Percentiles rank a stretch among this genome's conserved stretches.
Evolutionary conservation across 2,329 filamentous ascomycete genomes (phyloP).

Genomic region (Dendryphion nanum): DNA sequence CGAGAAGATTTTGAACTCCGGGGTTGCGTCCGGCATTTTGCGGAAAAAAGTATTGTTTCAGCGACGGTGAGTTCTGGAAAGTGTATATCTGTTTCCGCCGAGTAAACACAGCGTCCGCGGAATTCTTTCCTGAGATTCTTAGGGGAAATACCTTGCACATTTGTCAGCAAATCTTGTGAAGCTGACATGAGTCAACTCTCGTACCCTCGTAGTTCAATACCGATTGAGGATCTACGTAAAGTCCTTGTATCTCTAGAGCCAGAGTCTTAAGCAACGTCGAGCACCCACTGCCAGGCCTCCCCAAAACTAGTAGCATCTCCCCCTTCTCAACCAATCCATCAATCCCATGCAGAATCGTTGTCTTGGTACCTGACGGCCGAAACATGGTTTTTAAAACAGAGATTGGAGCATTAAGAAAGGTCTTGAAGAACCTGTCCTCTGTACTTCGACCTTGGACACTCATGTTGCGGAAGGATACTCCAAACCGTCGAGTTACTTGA

Average conservation of each 20-base stretch:
- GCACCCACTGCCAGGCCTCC: slow-evolving; percentile 54
- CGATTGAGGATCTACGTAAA: background rate
- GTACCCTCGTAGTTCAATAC: slow-evolving; percentile 1
- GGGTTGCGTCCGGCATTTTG: background rate
- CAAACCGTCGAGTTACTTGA: background rate
- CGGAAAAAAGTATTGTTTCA: slow-evolving; percentile 51
- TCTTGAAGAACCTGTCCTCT: background rate
- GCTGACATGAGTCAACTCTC: slow-evolving; percentile 34
- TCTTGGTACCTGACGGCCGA: slow-evolving; percentile 1
- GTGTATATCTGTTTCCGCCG: slow-evolving; percentile 77
- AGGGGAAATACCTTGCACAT: background rate
- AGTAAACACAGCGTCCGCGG: slow-evolving; percentile 76
- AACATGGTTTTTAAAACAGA: background rate
- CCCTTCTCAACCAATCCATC: slow-evolving; percentile 67
- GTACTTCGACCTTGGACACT: background rate
- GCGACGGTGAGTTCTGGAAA: slow-evolving; percentile 78
- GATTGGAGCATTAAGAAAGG: background rate
- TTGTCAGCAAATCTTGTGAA: slow-evolving; percentile 11
- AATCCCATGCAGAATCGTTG: slow-evolving; percentile 45
- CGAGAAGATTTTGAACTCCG: background rate
- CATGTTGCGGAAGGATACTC: background rate
- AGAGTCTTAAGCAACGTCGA: slow-evolving; percentile 43
- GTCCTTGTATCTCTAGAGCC: background rate
- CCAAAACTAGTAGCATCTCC: slow-evolving; percentile 42
- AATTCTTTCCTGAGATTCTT: slow-evolving; percentile 41